These are phyloP conservation scores for Pythium rishiriense DNA, from an alignment of 352 stramenopile genomes.

Conservation along the genomic window DNA sequence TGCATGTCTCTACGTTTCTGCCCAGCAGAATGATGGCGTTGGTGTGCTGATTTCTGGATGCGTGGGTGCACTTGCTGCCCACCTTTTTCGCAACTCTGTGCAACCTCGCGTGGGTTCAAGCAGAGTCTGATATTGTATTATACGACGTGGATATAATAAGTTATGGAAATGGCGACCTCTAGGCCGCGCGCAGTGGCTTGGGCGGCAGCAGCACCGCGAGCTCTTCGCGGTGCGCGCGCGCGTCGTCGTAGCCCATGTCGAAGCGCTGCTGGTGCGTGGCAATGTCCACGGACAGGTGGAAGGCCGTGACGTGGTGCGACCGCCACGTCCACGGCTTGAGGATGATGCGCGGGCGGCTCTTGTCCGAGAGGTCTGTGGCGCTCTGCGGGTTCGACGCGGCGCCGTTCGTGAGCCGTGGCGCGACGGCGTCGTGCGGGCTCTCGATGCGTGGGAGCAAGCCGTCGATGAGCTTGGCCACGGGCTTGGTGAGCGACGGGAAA, in stretches of 20 bases:
- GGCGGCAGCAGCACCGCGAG: constrained; percentile 40
- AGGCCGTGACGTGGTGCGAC: constrained; percentile 45
- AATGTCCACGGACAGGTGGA: constrained; percentile 62
- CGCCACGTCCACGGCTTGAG: constrained; percentile 70
- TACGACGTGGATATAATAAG: constrained; percentile 2
- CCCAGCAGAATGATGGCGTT: too few species aligned
- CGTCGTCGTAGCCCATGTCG: constrained; percentile 63
- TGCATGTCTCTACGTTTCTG: too few species aligned
- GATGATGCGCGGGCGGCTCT: constrained; percentile 37
- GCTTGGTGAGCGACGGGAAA: constrained; percentile 48
- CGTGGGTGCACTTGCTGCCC: too few species aligned
- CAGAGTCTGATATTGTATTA: neutral
- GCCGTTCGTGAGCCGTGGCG: constrained; percentile 33
- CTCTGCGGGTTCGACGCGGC: constrained; percentile 22
- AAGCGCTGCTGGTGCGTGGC: constrained; percentile 53
- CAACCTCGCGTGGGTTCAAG: too few species aligned
- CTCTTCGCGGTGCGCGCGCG: constrained; percentile 50
- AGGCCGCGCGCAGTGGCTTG: constrained; percentile 17
- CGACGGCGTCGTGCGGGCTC: constrained; percentile 50
- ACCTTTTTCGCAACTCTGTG: too few species aligned
- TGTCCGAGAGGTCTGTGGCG: constrained; percentile 13
- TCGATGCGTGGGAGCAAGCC: constrained; percentile 42
- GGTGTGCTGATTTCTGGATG: too few species aligned
- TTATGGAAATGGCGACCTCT: constrained; percentile 11
- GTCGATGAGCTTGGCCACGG: constrained; percentile 45